Evolutionary conservation across 345 rosid species (phyloP).

Genomic region (Balakata baccata): DNA sequence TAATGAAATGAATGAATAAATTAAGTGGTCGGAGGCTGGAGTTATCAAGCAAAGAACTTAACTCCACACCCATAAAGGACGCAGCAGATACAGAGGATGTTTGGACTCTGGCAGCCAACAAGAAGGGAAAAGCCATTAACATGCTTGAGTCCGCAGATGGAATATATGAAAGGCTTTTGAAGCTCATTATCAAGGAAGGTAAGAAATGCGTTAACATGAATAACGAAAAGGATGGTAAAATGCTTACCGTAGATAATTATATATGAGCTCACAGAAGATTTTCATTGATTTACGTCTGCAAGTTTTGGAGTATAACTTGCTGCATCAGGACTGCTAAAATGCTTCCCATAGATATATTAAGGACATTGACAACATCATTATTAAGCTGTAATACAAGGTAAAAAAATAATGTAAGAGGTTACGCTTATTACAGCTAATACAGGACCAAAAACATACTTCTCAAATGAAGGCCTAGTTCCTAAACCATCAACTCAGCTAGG

Average conservation of each 20-base stretch:
- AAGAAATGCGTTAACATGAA: constrained; percentile 14
- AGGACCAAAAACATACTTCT: background rate
- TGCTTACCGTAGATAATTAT: no score
- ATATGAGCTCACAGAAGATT: background rate
- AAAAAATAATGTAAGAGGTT: constrained; percentile 7
- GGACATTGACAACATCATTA: constrained; percentile 83
- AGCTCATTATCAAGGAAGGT: constrained; percentile 44
- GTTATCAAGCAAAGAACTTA: constrained; percentile 18
- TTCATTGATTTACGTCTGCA: background rate
- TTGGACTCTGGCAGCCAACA: constrained; percentile 19
- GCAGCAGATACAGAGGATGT: constrained; percentile 25
- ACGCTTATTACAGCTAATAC: background rate
- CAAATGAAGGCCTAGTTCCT: background rate
- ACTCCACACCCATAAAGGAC: constrained; percentile 11
- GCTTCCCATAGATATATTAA: constrained; percentile 89
- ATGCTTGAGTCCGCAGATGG: no score
- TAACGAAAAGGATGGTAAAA: background rate
- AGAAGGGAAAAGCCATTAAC: constrained; percentile 10
- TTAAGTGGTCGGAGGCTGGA: background rate
- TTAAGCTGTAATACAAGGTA: constrained; percentile 60
- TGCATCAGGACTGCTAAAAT: constrained; percentile 68
- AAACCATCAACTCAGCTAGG: background rate
- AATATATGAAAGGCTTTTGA: constrained; percentile 21
- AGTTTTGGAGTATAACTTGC: constrained; percentile 9
- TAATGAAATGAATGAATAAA: background rate